Base-by-base conservation (phyloP, 208 protist genomes). In the Acanthamoeba royreba region DNA sequence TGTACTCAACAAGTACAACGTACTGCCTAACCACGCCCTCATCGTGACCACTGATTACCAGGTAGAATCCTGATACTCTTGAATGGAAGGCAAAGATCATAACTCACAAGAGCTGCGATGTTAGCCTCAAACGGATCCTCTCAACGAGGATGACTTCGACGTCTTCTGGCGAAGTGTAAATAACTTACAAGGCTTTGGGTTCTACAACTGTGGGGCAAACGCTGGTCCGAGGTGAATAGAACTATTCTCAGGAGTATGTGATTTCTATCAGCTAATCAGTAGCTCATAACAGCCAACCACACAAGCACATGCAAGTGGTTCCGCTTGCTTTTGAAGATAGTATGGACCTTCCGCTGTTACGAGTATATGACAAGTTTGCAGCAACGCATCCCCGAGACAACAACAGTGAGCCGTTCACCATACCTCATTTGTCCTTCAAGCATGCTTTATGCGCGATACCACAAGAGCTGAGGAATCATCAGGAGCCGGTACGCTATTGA, bases 241-340 rank as follows among this genome's bases (percentile, higher is more conserved):
- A n/a, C n/a, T n/a, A n/a, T n/a, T n/a, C n/a, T n/a, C n/a, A n/a
- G n/a, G n/a, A n/a, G n/a, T n/a, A n/a, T n/a, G n/a, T n/a, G n/a
- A n/a, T n/a, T n/a, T n/a, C n/a, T n/a, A n/a, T n/a, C n/a, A n/a
- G n/a, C n/a, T n/a, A n/a, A n/a, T n/a, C n/a, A n/a, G n/a, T n/a
- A n/a, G n/a, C n/a, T 47, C 25, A 2, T 47, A 25, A 8, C 52
- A 88, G 81, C 46, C 81, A 88, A 63, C 81, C 81, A 35, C 81
- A 88, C 81, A 88, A 88, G n/a, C 81, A 88, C n/a, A 53, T 88
- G 81, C 81, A 88, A 28, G 81, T 88, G 81, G 81, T 88, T 9
- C 81, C 81, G 13, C 52, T 66, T 53, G 46, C 81, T 15, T 49
- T 66, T 19, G 3, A 53, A n/a, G 81, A 88, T n/a, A 35, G 46